These are phyloP conservation scores for Dothistroma septosporum DNA, from an alignment of 2,329 filamentous ascomycete species.

Conservation along the genomic window DNA sequence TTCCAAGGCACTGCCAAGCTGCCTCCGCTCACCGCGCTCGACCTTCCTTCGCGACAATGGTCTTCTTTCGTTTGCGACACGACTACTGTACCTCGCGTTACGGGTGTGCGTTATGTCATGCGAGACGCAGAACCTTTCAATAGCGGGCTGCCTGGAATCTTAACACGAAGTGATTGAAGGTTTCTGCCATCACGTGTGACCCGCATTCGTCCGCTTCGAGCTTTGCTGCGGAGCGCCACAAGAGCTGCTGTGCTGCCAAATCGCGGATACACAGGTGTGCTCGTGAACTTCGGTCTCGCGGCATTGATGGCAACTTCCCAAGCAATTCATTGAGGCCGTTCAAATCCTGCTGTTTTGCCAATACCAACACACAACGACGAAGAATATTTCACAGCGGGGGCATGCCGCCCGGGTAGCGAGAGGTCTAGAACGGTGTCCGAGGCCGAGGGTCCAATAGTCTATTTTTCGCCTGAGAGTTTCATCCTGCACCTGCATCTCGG, in stretches of 20 bases:
- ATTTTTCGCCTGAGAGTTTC: constrained; percentile 1
- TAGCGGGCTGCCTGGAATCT: constrained; percentile 2
- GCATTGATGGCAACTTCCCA: neutral
- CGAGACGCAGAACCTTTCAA: constrained; percentile 2
- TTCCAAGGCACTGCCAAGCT: neutral
- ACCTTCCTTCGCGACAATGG: neutral
- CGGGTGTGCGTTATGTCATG: constrained; percentile 2
- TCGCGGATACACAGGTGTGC: neutral
- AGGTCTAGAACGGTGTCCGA: constrained; percentile 1
- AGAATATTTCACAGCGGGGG: neutral
- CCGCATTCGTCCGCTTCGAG: neutral
- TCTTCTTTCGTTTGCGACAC: neutral
- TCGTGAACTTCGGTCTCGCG: neutral
- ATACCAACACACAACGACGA: neutral
- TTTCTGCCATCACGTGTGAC: neutral
- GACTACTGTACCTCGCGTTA: neutral
- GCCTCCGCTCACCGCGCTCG: neutral
- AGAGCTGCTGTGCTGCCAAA: neutral
- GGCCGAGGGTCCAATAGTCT: constrained; percentile 3
- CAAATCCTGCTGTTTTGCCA: neutral
- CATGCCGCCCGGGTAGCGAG: neutral
- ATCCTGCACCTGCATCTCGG: neutral
- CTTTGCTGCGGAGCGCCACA: neutral
- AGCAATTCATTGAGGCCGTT: neutral
- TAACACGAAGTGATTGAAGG: neutral